Base-by-base conservation (phyloP, 257 asterid genomes). In the Solanum lycopersicoides region DNA sequence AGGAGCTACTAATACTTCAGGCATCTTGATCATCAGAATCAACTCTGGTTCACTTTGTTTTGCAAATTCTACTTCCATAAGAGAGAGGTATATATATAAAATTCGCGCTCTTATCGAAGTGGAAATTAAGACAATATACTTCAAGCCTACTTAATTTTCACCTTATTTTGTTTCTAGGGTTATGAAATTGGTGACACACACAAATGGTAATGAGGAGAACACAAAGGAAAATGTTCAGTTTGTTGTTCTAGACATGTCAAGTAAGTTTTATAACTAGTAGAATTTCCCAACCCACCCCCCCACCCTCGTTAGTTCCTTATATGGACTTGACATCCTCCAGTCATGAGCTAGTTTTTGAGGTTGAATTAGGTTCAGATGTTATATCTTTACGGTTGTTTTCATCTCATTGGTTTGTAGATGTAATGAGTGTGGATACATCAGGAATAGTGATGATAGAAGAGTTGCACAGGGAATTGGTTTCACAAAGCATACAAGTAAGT, bases 391-490 rank as follows among this genome's bases (percentile, higher is more conserved):
- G 39, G 39, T 50, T 34, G 9, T 83, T 18, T 32, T 53, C n/a
- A 83, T 59, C 8, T 59, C 10, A 59, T 32, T 47, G 44, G 35
- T 72, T 75, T 69, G 87, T 91, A 95, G 98, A 91, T 88, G 95
- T 95, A 89, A 89, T 89, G 90, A 93, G 89, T 86, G 89, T 93
- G 11, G 98, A 95, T 87, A 95, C 97, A 16, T 92, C 98, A 1
- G 98, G 96, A 28, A 91, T 95, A 79, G 92, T 90, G 75, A 94
- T 93, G 47, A 41, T 94, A 82, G 96, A 93, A 88, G 98, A 95
- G 69, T 87, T 95, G 77, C 93, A 92, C 13, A 93, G 88, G 88
- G 69, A 91, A 85, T 63, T 95, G 87, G 77, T 83, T 76, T 90
- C 93, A 35, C 88, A 47, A 53, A 94, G 93, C 71, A 90, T 89